phyloP scores from a whole-genome alignment of 306 rosid genomes.

The Medicago lupulina region DNA sequence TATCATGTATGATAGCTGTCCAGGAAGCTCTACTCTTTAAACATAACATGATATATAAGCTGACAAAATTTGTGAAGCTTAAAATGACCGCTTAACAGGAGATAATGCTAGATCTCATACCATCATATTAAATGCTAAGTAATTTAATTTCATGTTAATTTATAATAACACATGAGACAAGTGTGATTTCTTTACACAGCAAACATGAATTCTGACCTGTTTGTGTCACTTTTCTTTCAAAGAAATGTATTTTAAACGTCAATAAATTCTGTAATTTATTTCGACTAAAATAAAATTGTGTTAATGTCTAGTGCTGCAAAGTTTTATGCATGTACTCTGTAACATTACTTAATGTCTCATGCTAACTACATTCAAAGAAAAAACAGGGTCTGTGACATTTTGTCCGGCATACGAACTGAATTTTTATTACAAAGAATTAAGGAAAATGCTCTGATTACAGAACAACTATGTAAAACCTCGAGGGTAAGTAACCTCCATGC shows the following conservation, averaged over 20 bases:
- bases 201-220: slow-evolving; percentile 7
- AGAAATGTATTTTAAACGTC: not conserved
- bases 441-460: not conserved
- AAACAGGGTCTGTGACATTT: too few relatives aligned
- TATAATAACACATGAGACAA: slow-evolving; percentile 16
- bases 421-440: not conserved
- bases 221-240: slow-evolving; percentile 16
- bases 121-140: slow-evolving; percentile 5
- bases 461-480: not conserved
- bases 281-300: slow-evolving; percentile 30
- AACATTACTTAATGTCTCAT: too few relatives aligned
- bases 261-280: not conserved
- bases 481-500: not conserved
- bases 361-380: too few relatives aligned
- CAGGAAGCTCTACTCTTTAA: slow-evolving; percentile 13
- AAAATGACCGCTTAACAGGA: not conserved
- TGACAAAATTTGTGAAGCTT: not conserved
- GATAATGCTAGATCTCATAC: not conserved
- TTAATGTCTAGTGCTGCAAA: not conserved
- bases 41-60: slow-evolving; percentile 19
- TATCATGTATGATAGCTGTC: not conserved
- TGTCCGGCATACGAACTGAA: too few relatives aligned
- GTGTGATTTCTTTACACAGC: not conserved
- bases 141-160: slow-evolving; percentile 11
- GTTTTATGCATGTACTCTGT: too few relatives aligned